Evolutionary conservation across 345 rosid species (phyloP), one percentile per base, ranked within the genome.

Genomic region (Aurinia saxatilis): DNA sequence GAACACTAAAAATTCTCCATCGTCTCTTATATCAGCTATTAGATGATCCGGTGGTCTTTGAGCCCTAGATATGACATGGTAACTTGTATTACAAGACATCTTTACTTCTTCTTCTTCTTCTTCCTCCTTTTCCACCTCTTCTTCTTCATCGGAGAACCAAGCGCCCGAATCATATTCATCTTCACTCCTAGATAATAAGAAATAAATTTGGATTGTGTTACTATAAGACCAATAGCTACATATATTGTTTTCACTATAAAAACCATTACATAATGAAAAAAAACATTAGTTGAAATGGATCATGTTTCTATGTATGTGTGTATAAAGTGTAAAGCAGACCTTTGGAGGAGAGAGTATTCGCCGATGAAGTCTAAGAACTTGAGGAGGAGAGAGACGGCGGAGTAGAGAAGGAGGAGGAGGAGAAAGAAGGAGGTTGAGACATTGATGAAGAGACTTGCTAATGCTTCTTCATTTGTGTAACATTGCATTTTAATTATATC

Each of bases 381-480:
- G 69, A 75, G 72, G 21, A 93, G 87, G 31, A 82, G 62, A 59
- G 71, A 71, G 60, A 84, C 81, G 68, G 87, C 84, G 78, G 79
- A 74, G 76, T 82, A 68, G 75, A 81, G 78, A 75, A 81, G 76
- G 78, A 93, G 73, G 56, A 89, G 78, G 77, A 90, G 77, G 42
- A 87, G 84, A 37, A 82, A 69, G 66, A 66, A 81, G 70, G 79
- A 80, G 79, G 76, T 75, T 31, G 97, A 90, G 80, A 83, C 61
- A 77, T 77, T 79, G 77, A 81, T 75, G 88, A 84, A 93, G 69
- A 90, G 69, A 60, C 82, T 79, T 70, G 59, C 72, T 38, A 90
- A 83, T 73, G 82, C 80, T 85, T 93, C 90, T 71, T 81, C 70
- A 49, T 64, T 63, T 70, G 65, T 58, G 42, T 88, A 82, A 70